These are phyloP conservation scores for Selenicereus undatus DNA, from an alignment of 148 eudicot species.

Conservation along the genomic window DNA sequence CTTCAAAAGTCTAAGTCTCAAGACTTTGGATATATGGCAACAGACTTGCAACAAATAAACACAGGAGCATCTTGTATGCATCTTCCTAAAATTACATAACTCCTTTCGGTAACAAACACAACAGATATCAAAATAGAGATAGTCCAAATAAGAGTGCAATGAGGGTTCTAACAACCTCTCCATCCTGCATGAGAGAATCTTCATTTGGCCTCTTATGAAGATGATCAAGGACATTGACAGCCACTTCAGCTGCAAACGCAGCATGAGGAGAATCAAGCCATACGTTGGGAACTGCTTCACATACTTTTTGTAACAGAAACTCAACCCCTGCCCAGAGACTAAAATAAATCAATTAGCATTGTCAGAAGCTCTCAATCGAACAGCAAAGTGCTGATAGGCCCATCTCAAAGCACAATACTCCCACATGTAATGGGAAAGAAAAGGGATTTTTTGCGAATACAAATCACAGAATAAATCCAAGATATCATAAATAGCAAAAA, in stretches of 20 bases:
- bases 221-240: slow-evolving; percentile 71
- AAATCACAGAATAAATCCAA: not conserved
- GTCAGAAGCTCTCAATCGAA: slow-evolving; percentile 33
- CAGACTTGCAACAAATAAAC: slow-evolving; percentile 68
- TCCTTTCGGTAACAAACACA: slow-evolving; percentile 1
- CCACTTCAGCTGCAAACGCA: slow-evolving; percentile 70
- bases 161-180: slow-evolving; percentile 54
- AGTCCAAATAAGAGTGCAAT: slow-evolving; percentile 8
- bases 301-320: slow-evolving; percentile 62
- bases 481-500: not conserved
- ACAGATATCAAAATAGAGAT: not conserved
- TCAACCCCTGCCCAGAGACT: slow-evolving; percentile 97
- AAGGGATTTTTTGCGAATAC: not conserved
- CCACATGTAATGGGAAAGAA: not conserved
- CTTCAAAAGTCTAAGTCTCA: slow-evolving; percentile 94
- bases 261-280: slow-evolving; percentile 48
- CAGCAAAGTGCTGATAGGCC: not conserved
- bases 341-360: slow-evolving; percentile 31
- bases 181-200: slow-evolving; percentile 81
- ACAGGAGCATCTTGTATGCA: slow-evolving; percentile 73
- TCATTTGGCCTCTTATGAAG: slow-evolving; percentile 73
- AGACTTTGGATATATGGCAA: slow-evolving; percentile 75
- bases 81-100: slow-evolving; percentile 71
- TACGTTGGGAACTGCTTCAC: slow-evolving; percentile 61
- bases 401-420: not conserved